Base-by-base conservation (phyloP, 2,329 filamentous ascomycete species). In the Fusarium scirpi region DNA sequence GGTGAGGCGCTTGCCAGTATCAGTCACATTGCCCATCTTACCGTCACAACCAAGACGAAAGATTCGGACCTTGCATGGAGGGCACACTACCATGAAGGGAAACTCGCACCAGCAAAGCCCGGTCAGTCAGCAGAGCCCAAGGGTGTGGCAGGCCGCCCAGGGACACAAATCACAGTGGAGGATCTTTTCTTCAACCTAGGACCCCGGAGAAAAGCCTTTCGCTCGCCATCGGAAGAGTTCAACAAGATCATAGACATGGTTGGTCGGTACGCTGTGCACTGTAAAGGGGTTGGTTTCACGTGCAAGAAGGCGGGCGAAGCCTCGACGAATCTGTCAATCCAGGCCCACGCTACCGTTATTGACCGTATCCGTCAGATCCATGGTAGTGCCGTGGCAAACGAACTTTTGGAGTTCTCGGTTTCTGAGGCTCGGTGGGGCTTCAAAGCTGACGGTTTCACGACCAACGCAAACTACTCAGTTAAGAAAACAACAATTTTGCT, bases 151-250 rank as follows among this genome's bases (percentile, higher is more conserved):
- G 96, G 96, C 18, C 89, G 94, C 18, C 91, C 89, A 68, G 96
- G 96, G 10, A 99, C 96, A 4, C 94, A 98, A 76, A 97, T 99
- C 76, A 94, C 93, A 1, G 94, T 99, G 18, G 95, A 99, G 77
- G 96, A 99, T 78, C 83, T 99, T 13, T 99, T 99, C 80, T 99
- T 97, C 85, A 99, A 98, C 75, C 89, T 98, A 2, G 94, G 94
- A 0, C 97, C 92, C 11, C 89, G 96, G 25, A 90, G 94, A 38
- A 89, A 90, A 71, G 96, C 97, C 13, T 99, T 99, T 76, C 90
- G 96, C 43, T 98, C 95, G 16, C 84, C 92, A 20, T 93, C 94
- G 40, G 96, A 99, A 77, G 97, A 99, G 78, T 98, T 97, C 83
- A 94, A 97, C 76, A 99, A 98, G 82, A 98, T 99, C 60, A 90